Percentiles rank a stretch among this genome's conserved stretches.
Conservation (phyloP, 148 eudicot species). For the Rhododendron griersonianum region DNA sequence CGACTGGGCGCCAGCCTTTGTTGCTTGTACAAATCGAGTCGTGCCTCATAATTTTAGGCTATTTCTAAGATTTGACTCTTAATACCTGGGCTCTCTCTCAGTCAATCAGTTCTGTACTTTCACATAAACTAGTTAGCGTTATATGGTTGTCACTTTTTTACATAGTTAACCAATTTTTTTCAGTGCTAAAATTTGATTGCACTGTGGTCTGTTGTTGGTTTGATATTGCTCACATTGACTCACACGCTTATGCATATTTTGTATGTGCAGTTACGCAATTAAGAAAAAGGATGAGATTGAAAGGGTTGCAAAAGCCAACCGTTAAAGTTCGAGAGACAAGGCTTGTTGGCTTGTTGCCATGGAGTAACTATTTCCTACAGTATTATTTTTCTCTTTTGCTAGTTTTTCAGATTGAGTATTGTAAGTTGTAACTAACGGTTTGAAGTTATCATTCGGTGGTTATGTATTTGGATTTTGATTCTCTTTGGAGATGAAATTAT, state of each 20-base stretch:
- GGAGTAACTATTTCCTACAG: not conserved
- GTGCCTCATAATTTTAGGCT: not conserved
- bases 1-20: not conserved
- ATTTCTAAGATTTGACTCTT: not conserved
- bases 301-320: too few species aligned
- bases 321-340: too few species aligned
- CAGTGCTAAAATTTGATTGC: not conserved
- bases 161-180: not conserved
- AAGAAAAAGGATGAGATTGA: too few species aligned
- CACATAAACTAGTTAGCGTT: not conserved
- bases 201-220: not conserved
- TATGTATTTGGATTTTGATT: not conserved
- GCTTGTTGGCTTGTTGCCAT: not conserved
- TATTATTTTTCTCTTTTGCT: not conserved
- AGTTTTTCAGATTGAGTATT: not conserved
- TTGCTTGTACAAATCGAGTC: not conserved
- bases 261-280: constrained; percentile 13
- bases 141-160: not conserved
- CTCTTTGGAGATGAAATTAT: not conserved
- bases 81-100: not conserved
- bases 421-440: not conserved
- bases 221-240: not conserved
- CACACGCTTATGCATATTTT: not conserved
- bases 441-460: not conserved
- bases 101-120: not conserved